Evolutionary conservation across 768 basidiomycete species (phyloP), one percentile per base, ranked within the genome.

Genomic region (Tulasnella sp.): DNA sequence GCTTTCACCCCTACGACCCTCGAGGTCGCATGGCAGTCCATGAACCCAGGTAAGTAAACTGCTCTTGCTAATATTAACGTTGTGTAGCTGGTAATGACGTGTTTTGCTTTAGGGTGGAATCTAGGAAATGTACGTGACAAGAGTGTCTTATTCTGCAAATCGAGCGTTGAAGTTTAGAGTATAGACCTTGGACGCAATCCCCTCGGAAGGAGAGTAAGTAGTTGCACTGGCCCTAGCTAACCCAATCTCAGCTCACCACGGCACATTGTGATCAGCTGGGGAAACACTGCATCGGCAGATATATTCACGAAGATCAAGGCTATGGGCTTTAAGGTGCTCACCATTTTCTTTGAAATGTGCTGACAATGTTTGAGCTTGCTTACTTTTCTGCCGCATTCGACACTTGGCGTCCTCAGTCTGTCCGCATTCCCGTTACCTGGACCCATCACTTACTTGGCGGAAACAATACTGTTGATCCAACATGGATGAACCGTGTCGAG

Each of bases 401-500:
- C 42, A 6, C 42, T 6, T 44, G 42, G 13, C 13, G 6, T 44
- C 18, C 35, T 23, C 29, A 71, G 70, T 71, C 70, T 29, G 70
- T 71, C 16, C 70, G 70, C 23, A 71, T 71, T 26, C 70, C 70
- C 29, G 70, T 71, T 6, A 71, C 70, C 4, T 71, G 70, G 70
- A 71, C 70, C 40, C 70, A 71, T 29, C 70, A 71, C 29, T 71
- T 71, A 7, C 70, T 37, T 37, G 15, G 11, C 35, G 35, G 35
- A 20, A n/a, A n/a, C n/a, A n/a, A n/a, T n/a, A n/a, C n/a, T n/a
- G n/a, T n/a, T n/a, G n/a, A n/a, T n/a, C n/a, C 70, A 37, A 71
- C 70, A 5, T 71, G 70, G 70, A 71, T 71, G 70, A 71, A 37
- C 20, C 70, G 70, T 42, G 70, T 71, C 29, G 70, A 71, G 23